phyloP scores from a whole-genome alignment of 163 green algal genomes.

The Chlamydomonas reinhardtii region DNA sequence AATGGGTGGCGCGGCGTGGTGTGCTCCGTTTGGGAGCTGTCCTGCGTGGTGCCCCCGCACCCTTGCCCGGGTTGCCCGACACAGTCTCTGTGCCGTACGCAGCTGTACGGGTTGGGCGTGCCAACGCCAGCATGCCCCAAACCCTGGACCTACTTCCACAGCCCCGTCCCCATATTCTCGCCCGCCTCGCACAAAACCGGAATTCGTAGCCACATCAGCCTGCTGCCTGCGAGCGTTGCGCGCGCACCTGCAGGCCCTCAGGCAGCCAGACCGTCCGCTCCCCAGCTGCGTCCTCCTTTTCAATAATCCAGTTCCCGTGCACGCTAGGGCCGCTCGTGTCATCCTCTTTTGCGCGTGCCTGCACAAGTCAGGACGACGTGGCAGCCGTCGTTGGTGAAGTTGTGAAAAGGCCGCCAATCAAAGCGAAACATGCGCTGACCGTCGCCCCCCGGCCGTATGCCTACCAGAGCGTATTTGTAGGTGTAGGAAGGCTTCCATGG shows the following conservation, averaged over 20 bases:
- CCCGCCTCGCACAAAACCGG: too few species aligned
- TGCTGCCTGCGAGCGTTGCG: too few species aligned
- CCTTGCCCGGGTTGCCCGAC: too few species aligned
- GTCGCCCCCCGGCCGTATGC: neutral
- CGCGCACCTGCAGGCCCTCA: conserved; percentile 33
- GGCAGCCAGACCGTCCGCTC: conserved; percentile 41
- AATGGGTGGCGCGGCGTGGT: too few species aligned
- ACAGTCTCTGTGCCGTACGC: neutral
- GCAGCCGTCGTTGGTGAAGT: neutral
- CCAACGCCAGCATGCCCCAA: too few species aligned
- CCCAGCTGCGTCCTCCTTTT: conserved; percentile 58
- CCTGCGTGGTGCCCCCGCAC: too few species aligned
- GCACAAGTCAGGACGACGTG: neutral
- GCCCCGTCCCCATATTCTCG: too few species aligned
- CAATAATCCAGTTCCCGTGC: conserved; percentile 45
- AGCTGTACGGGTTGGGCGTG: too few species aligned
- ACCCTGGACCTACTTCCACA: too few species aligned
- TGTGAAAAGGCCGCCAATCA: neutral
- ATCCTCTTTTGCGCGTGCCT: conserved; percentile 40
- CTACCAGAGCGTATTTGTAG: conserved; percentile 67
- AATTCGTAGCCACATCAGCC: too few species aligned
- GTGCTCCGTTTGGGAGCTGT: too few species aligned
- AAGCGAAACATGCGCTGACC: neutral
- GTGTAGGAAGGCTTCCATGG: conserved; percentile 59
- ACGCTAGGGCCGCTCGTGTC: conserved; percentile 29